Percentiles rank a stretch among this genome's conserved stretches.
Conservation (phyloP, 257 asterid species). For the Handroanthus guayacan region DNA sequence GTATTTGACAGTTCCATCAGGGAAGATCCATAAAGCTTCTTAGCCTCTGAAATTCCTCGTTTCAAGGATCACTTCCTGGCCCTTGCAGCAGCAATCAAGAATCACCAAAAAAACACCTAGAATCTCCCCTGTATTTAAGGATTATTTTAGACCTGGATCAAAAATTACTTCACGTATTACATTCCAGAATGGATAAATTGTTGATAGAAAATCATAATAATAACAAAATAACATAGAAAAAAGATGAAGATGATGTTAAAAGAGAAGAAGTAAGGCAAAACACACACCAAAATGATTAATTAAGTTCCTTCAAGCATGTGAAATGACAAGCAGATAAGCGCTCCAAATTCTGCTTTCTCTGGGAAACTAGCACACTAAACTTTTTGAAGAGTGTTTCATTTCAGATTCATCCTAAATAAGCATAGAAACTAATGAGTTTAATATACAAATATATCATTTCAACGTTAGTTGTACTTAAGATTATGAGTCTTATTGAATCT, state of each 20-base stretch:
- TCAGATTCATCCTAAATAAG: too few relatives aligned
- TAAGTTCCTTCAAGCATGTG: too few relatives aligned
- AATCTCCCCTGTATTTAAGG: slow-evolving; percentile 71
- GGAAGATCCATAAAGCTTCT: slow-evolving; percentile 76
- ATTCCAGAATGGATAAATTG: slow-evolving; percentile 13
- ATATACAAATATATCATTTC: too few relatives aligned
- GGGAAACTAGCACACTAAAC: too few relatives aligned
- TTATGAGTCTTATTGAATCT: too few relatives aligned
- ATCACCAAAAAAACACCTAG: slow-evolving; percentile 71
- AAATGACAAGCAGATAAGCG: too few relatives aligned
- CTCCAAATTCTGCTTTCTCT: too few relatives aligned
- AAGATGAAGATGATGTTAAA: not conserved
- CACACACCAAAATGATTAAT: too few relatives aligned
- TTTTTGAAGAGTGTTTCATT: too few relatives aligned
- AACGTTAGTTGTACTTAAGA: too few relatives aligned
- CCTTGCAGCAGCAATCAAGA: slow-evolving; percentile 82
- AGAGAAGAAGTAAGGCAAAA: not conserved
- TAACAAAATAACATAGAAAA: not conserved
- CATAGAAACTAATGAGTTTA: too few relatives aligned
- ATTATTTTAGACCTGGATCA: slow-evolving; percentile 36
- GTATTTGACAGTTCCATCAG: slow-evolving; percentile 59
- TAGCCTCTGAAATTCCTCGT: slow-evolving; percentile 83
- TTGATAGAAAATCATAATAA: not conserved
- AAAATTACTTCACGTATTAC: slow-evolving; percentile 20
- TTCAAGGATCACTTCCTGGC: slow-evolving; percentile 73